A percentile compares a stretch with the other conserved stretches of the same genome.
These are phyloP conservation scores for Trichoderma sp. DNA, from an alignment of 2,329 filamentous ascomycete genomes.

Conservation along the genomic window DNA sequence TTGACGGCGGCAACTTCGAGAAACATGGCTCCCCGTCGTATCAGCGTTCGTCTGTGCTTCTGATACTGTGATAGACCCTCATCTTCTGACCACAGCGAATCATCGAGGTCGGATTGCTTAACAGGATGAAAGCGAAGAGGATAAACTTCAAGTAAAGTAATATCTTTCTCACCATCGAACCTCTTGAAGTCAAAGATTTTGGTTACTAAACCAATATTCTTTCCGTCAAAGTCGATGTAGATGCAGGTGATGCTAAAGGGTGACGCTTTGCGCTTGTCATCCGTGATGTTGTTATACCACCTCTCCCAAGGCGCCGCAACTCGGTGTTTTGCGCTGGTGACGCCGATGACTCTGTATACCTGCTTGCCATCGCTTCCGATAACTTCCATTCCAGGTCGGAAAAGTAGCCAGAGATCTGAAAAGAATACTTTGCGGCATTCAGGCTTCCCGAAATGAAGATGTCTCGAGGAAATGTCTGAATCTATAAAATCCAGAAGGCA, in stretches of 20 bases:
- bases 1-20: constrained; percentile 25
- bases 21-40: constrained; percentile 28
- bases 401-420: constrained; percentile 33
- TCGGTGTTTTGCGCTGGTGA: constrained; percentile 5
- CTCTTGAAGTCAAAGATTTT: constrained; percentile 27
- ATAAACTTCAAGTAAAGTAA: constrained; percentile 31
- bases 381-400: constrained; percentile 30
- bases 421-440: constrained; percentile 21
- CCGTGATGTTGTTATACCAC: background rate
- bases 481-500: constrained; percentile 11
- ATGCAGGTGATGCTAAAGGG: constrained; percentile 25
- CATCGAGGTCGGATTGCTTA: background rate
- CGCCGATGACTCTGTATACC: constrained; percentile 29
- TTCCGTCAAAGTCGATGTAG: constrained; percentile 37
- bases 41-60: constrained; percentile 24
- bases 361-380: constrained; percentile 25
- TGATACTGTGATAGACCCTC: background rate
- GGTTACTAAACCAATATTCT: constrained; percentile 30
- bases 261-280: background rate
- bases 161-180: constrained; percentile 31
- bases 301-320: background rate
- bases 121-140: constrained; percentile 26
- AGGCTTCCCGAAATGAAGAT: background rate
- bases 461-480: background rate
- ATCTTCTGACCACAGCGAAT: background rate